phyloP scores from a whole-genome alignment of 164 flowering plant species.

The Aristolochia contorta region DNA sequence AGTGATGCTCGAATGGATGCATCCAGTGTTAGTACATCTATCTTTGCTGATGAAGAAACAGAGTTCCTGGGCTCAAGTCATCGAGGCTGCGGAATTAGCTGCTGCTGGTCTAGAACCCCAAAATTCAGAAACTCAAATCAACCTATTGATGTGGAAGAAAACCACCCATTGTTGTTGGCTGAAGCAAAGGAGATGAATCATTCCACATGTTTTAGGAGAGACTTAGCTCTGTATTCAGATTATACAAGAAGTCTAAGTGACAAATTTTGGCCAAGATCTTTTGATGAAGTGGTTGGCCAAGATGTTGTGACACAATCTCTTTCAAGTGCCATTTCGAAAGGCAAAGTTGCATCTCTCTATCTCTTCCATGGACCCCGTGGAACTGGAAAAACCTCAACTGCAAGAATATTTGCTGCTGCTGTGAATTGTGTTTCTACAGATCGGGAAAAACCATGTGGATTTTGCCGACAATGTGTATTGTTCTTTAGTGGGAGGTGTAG shows the following conservation, averaged over 20 bases:
- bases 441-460: constrained; percentile 62
- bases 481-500: constrained; percentile 60
- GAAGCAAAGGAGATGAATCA: constrained; percentile 20
- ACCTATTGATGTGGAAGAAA: constrained; percentile 48
- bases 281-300: constrained; percentile 81
- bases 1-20: constrained; percentile 30
- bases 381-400: constrained; percentile 80
- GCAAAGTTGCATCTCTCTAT: constrained; percentile 49
- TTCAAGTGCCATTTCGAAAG: constrained; percentile 40
- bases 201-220: constrained; percentile 21
- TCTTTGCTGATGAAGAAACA: constrained; percentile 30
- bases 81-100: constrained; percentile 54
- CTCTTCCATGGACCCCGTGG: constrained; percentile 93
- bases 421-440: constrained; percentile 65
- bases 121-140: constrained; percentile 33
- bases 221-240: constrained; percentile 29
- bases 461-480: constrained; percentile 55
- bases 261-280: constrained; percentile 69
- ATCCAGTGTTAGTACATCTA: constrained; percentile 29
- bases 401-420: constrained; percentile 86
- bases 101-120: constrained; percentile 79
- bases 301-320: constrained; percentile 53
- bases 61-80: constrained; percentile 24
- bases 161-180: constrained; percentile 38
- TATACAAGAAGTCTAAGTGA: constrained; percentile 62